Evolutionary conservation across 2,329 filamentous ascomycete genomes (phyloP).

Genomic region (Cladosporium sp.): DNA sequence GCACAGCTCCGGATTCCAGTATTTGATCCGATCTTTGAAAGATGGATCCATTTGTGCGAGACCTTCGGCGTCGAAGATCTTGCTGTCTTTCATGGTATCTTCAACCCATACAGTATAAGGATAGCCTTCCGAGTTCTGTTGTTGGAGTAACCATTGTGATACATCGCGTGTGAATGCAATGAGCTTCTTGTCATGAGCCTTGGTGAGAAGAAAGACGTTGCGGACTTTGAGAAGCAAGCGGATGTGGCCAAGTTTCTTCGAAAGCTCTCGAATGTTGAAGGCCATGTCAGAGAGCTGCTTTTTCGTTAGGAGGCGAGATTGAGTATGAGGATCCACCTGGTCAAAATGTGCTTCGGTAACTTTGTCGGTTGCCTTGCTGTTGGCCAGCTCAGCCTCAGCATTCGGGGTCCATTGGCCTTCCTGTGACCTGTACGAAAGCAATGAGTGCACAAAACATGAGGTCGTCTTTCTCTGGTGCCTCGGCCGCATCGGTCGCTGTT

Average conservation of each 20-base stretch:
- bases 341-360: conserved; percentile 37
- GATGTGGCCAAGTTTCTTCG: conserved; percentile 80
- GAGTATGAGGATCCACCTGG: conserved; percentile 41
- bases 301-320: conserved; percentile 84
- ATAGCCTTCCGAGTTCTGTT: conserved; percentile 60
- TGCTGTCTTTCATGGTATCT: conserved; percentile 68
- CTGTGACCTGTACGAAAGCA: conserved; percentile 48
- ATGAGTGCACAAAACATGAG: conserved; percentile 61
- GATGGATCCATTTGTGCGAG: conserved; percentile 63
- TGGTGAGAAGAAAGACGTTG: conserved; percentile 85
- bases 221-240: conserved; percentile 78
- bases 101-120: conserved; percentile 79
- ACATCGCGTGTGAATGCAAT: conserved; percentile 76
- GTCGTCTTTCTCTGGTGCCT: conserved; percentile 45
- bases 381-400: conserved; percentile 28
- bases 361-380: conserved; percentile 45
- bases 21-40: conserved; percentile 64
- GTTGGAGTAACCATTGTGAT: conserved; percentile 74
- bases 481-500: neutral
- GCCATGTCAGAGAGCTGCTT: conserved; percentile 96
- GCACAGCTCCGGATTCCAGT: conserved; percentile 82
- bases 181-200: conserved; percentile 81
- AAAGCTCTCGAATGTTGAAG: conserved; percentile 88
- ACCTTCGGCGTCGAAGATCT: conserved; percentile 70
- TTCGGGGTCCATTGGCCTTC: conserved; percentile 34